Conservation (phyloP, 1,284 basidiomycete species). For the Cystobasidium sp. region DNA sequence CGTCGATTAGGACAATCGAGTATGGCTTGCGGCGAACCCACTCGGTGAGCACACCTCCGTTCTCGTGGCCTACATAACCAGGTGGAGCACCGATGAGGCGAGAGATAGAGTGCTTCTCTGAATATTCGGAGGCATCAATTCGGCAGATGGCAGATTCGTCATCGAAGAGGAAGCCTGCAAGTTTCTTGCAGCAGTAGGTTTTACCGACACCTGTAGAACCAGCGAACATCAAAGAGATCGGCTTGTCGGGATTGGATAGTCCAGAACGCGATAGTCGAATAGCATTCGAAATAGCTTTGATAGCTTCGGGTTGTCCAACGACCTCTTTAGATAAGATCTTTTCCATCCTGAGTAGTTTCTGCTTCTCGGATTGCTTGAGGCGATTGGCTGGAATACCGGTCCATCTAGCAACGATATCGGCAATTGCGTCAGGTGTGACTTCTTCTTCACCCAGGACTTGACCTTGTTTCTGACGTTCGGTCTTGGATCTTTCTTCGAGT, state of each 20-base stretch:
- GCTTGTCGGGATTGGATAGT: constrained; percentile 63
- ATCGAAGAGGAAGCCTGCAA: constrained; percentile 64
- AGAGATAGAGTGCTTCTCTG: constrained; percentile 63
- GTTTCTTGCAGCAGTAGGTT: constrained; percentile 60
- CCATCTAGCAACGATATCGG: constrained; percentile 64
- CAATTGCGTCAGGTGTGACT: constrained; percentile 62
- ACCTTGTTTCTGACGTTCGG: constrained; percentile 56
- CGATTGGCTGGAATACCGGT: constrained; percentile 56
- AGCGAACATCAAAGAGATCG: constrained; percentile 63
- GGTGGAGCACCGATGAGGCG: constrained; percentile 64
- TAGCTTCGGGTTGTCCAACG: constrained; percentile 65
- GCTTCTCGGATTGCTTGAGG: constrained; percentile 55
- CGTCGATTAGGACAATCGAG: constrained; percentile 57
- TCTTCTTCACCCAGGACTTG: constrained; percentile 56
- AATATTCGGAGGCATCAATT: constrained; percentile 63
- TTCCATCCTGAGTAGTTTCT: constrained; percentile 62
- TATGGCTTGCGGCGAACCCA: constrained; percentile 59
- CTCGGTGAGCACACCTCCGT: constrained; percentile 59
- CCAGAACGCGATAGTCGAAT: constrained; percentile 65
- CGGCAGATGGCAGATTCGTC: constrained; percentile 63
- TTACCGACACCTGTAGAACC: constrained; percentile 64
- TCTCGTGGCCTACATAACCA: constrained; percentile 90
- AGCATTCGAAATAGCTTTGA: constrained; percentile 64
- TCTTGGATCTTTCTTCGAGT: constrained; percentile 62
- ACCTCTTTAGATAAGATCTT: constrained; percentile 60